phyloP scores from a whole-genome alignment of 441 rosid species.

The Populus trichocarpa region DNA sequence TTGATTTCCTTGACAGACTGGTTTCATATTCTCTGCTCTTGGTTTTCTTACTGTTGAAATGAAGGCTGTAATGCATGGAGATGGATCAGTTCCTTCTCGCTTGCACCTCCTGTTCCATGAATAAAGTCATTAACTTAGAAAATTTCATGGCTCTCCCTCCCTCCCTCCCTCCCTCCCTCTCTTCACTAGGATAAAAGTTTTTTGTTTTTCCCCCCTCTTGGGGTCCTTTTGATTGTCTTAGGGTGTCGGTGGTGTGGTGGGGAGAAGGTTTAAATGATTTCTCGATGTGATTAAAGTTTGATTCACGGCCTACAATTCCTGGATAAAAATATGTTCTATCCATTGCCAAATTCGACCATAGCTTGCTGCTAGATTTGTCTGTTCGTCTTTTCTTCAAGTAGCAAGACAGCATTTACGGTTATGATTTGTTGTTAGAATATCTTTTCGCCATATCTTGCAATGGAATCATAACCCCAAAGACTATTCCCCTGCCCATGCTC shows the following conservation, averaged over 20 bases:
- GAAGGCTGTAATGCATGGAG: slow-evolving; percentile 24
- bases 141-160: background rate
- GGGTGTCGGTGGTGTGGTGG: background rate
- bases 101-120: background rate
- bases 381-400: too few species aligned
- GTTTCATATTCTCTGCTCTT: slow-evolving; percentile 21
- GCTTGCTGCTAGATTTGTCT: too few species aligned
- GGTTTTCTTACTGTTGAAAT: slow-evolving; percentile 20
- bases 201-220: too few species aligned
- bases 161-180: too few species aligned
- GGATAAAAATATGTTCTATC: background rate
- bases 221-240: too few species aligned
- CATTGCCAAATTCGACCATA: too few species aligned
- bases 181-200: too few species aligned
- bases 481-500: background rate
- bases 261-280: background rate
- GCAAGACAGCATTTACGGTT: background rate
- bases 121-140: slow-evolving; percentile 16
- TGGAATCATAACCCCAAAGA: background rate
- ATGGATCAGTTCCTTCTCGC: background rate
- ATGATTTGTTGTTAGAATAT: background rate
- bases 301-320: background rate
- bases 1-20: slow-evolving; percentile 24
- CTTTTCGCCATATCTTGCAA: background rate
- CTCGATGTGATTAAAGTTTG: background rate